These are phyloP conservation scores for Suillus fuscotomentosus DNA, from an alignment of 768 basidiomycete species.

Conservation along the genomic window DNA sequence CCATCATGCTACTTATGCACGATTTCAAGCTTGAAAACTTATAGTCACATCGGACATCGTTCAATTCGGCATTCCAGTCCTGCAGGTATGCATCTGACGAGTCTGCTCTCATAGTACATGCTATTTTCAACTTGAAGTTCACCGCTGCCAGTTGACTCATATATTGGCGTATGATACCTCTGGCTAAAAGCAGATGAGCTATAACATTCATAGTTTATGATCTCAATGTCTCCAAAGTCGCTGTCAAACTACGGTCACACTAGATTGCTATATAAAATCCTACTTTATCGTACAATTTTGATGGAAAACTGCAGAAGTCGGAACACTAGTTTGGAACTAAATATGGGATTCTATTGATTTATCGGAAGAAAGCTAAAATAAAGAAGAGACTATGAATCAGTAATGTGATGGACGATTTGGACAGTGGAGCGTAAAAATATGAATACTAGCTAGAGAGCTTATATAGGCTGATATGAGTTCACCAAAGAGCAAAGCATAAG, in stretches of 20 bases:
- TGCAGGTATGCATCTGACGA: conserved; percentile 31
- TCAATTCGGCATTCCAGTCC: conserved; percentile 39
- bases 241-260: not conserved
- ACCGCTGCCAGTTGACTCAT: too few species aligned
- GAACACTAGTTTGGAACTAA: not conserved
- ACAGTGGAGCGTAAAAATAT: too few species aligned
- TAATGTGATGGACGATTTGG: not conserved
- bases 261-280: not conserved
- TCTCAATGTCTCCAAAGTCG: not conserved
- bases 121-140: too few species aligned
- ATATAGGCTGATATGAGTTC: too few species aligned
- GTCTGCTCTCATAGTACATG: conserved; percentile 7
- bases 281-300: not conserved
- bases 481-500: too few species aligned
- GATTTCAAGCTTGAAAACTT: too few species aligned
- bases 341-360: not conserved
- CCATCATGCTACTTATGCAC: too few species aligned
- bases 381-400: not conserved
- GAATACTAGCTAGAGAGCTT: too few species aligned
- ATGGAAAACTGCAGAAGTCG: not conserved
- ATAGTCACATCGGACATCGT: conserved; percentile 6
- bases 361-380: not conserved
- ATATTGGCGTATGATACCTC: not conserved
- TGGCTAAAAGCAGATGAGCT: not conserved
- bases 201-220: not conserved